A percentile compares a stretch with the other conserved stretches of the same genome.
Evolutionary conservation across 768 basidiomycete genomes (phyloP).

Genomic region (Sarcomyxa edulis): DNA sequence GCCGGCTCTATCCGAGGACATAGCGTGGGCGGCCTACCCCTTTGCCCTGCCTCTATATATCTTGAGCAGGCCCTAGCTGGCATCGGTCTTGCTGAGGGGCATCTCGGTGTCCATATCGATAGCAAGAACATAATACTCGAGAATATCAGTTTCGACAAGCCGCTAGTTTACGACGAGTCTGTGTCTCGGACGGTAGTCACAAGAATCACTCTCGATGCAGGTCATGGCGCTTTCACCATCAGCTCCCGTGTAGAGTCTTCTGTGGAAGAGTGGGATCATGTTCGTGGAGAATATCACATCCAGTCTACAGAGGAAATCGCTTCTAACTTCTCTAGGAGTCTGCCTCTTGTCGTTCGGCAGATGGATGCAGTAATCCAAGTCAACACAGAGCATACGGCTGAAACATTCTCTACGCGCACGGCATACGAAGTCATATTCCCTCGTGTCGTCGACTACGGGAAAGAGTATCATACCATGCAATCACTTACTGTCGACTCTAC

Average conservation of each 20-base stretch:
- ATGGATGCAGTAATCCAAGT: conserved; percentile 25
- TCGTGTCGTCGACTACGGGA: conserved; percentile 59
- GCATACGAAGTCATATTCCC: conserved; percentile 66
- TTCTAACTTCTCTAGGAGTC: conserved; percentile 30
- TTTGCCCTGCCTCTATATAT: conserved; percentile 68
- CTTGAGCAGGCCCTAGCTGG: conserved; percentile 50
- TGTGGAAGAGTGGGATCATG: conserved; percentile 32
- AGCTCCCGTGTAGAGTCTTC: conserved; percentile 30
- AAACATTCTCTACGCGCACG: conserved; percentile 50
- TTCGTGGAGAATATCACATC: conserved; percentile 40
- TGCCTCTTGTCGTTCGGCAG: conserved; percentile 28
- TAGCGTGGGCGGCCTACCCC: conserved; percentile 44
- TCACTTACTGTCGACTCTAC: conserved; percentile 43
- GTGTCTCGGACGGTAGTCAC: conserved; percentile 29
- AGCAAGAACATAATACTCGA: conserved; percentile 30
- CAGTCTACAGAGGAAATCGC: conserved; percentile 22
- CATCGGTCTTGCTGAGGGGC: conserved; percentile 28
- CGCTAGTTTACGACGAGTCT: conserved; percentile 41
- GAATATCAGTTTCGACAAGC: conserved; percentile 42
- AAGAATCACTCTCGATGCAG: conserved; percentile 29
- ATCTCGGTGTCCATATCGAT: conserved; percentile 17
- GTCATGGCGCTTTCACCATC: conserved; percentile 38
- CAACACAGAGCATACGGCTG: conserved; percentile 18
- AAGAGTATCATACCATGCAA: conserved; percentile 52
- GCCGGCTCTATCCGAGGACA: conserved; percentile 49